Base-by-base conservation (phyloP, 192 early-diverging fungal genomes). In the Coemansia sp. region DNA sequence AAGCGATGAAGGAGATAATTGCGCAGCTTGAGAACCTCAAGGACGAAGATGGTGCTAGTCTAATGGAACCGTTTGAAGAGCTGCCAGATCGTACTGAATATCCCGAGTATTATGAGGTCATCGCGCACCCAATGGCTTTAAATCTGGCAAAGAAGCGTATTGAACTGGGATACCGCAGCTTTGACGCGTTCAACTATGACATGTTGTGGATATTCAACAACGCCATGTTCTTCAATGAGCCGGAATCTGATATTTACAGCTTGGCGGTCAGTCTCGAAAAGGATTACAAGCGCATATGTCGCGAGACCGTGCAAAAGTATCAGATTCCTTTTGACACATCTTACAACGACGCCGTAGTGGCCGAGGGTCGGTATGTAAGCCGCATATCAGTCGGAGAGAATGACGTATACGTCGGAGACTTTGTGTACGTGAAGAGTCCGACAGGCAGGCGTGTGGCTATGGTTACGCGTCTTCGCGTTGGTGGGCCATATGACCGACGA, bases 81-180 rank as follows among this genome's bases (percentile, higher is more conserved):
- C 76, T 95, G 7, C 94, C 94, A 0, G 80, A 83, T 22, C 77
- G 84, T 58, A 81, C 84, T 16, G 85, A 90, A 49, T 98, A 94
- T 65, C 94, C 94, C 1, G 94, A 98, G 58, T 98, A 96, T 70
- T 96, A 93, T 69, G 82, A 86, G 26, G 74, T 93, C 19, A 96
- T 96, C 65, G 69, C 84, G 24, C 81, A 90, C 4, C 96, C 96
- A 4, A 91, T 93, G 61, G 88, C 90, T 5, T 66, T 74, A 53
- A 67, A 66, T 32, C 44, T 69, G 51, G 63, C 84, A 57, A 74
- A 92, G 82, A 71, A 74, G 18, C 85, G 86, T 56, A 88, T 94
- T 30, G 74, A 84, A 10, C 65, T 54, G 21, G 84, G 82, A 47
- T 96, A 96, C 67, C 69, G 74, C 49, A 83, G 83, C 19, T 71